Base-by-base conservation (phyloP, 352 stramenopile species). In the Phytophthora sp. region DNA sequence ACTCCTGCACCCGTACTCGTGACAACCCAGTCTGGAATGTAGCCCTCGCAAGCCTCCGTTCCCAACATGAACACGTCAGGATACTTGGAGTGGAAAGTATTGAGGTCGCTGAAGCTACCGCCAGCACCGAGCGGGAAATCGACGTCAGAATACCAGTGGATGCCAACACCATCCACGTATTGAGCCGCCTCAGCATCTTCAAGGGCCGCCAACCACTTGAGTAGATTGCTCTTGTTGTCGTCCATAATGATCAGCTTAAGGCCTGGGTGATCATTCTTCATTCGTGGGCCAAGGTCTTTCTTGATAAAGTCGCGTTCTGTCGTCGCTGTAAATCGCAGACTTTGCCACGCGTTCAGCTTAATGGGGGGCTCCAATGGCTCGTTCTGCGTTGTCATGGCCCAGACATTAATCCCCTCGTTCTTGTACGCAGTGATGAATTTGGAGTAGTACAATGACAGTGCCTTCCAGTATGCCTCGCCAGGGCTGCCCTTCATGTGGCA, bases 351-450 rank as follows among this genome's bases (percentile, higher is more conserved):
- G 27, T 73, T 73, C 1, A 75, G 33, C 29, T 74, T 65, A 13
- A 81, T 21, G 0, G 52, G 33, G 13, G 71, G 62, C 13, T 80
- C 70, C 20, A 76, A 64, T 2, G 88, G 84, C 69, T 96, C 87
- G 45, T 95, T 95, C 54, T 95, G 88, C 23, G 78, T 75, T 6
- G 87, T 94, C 60, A 95, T 71, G 11, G 52, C 84, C 84, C 84
- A 95, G 36, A 95, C 69, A 5, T 73, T 26, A 18, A 92, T 69
- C 8, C 80, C 80, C 49, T 80, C 74, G 9, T 57, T 61, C 47
- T 77, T 66, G 67, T 96, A 96, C 24, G 82, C 84, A 21, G 66
- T 66, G 31, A 96, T 69, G 52, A 95, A 95, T 45, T 90, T 90
- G 63, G 76, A 86, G 58, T 96, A 92, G 55, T 95, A 96, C 3